Percentiles rank a stretch among this genome's conserved stretches.
Conservation (phyloP, 257 asterid genomes). For the Salvia splendens region DNA sequence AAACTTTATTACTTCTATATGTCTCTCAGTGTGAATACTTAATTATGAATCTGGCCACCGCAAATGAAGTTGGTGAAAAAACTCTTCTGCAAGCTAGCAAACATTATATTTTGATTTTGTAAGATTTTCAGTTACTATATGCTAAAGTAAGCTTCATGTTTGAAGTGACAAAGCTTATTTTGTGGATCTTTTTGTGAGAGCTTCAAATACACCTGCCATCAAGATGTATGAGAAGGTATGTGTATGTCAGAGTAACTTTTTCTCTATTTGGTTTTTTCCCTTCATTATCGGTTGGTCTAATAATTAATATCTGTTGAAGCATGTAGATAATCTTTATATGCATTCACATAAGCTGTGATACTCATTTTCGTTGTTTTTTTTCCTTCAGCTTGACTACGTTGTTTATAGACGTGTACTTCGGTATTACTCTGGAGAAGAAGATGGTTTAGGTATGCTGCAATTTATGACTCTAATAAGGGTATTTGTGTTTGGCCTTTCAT, state of each 20-base stretch:
- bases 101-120: slow-evolving; percentile 8
- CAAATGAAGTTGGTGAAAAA: slow-evolving; percentile 1
- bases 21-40: not conserved
- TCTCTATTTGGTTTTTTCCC: not conserved
- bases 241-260: slow-evolving; percentile 37
- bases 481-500: not conserved
- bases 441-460: slow-evolving; percentile 78
- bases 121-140: not conserved
- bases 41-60: not conserved
- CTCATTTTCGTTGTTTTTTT: slow-evolving; percentile 8
- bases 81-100: not conserved
- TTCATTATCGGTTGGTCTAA: not conserved
- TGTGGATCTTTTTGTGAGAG: slow-evolving; percentile 97
- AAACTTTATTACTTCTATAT: slow-evolving; percentile 2
- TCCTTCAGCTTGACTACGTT: slow-evolving; percentile 74
- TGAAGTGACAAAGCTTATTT: slow-evolving; percentile 86
- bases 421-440: slow-evolving; percentile 97
- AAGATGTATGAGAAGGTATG: slow-evolving; percentile 98
- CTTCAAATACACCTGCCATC: slow-evolving; percentile 94
- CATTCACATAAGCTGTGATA: not conserved
- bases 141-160: slow-evolving; percentile 25
- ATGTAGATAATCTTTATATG: slow-evolving; percentile 2
- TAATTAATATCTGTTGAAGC: not conserved
- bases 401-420: slow-evolving; percentile 91
- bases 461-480: slow-evolving; percentile 3